Evolutionary conservation across 768 basidiomycete genomes (phyloP).

Genomic region (Tricholoma furcatifolium): DNA sequence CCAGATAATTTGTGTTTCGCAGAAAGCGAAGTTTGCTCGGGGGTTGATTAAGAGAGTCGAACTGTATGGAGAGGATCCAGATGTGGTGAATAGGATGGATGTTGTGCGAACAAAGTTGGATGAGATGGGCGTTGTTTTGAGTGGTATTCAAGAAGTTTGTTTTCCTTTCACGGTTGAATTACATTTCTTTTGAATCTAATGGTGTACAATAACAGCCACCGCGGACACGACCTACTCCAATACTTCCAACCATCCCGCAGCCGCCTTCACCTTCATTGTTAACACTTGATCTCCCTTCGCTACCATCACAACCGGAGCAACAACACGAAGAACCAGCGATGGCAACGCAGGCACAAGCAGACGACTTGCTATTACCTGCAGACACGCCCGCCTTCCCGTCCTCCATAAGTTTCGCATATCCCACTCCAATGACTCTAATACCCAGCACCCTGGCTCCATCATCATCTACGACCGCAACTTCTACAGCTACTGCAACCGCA

Average conservation of each 20-base stretch:
- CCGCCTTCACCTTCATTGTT: too few species aligned
- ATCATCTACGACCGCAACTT: conserved; percentile 22
- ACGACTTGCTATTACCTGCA: conserved; percentile 42
- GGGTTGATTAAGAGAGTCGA: conserved; percentile 60
- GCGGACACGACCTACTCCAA: conserved; percentile 38
- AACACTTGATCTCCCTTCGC: too few species aligned
- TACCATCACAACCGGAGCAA: not conserved
- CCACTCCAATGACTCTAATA: too few species aligned
- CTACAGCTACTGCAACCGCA: conserved; percentile 22
- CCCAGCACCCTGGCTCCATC: conserved; percentile 32
- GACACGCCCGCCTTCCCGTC: conserved; percentile 25
- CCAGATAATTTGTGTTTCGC: not conserved
- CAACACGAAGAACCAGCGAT: not conserved
- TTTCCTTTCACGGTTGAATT: not conserved
- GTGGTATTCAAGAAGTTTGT: conserved; percentile 52
- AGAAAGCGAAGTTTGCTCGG: conserved; percentile 56
- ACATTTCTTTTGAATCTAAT: not conserved
- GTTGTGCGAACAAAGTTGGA: conserved; percentile 52
- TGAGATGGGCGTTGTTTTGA: conserved; percentile 50
- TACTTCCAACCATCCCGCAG: conserved; percentile 55
- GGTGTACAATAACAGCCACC: conserved; percentile 32
- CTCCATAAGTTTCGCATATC: too few species aligned
- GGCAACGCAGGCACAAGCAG: too few species aligned
- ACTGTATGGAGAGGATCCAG: conserved; percentile 40
- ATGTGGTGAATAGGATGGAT: conserved; percentile 40